These are phyloP conservation scores for Rhexocercosporidium sp. DNA, from an alignment of 2,329 filamentous ascomycete species.

Conservation along the genomic window DNA sequence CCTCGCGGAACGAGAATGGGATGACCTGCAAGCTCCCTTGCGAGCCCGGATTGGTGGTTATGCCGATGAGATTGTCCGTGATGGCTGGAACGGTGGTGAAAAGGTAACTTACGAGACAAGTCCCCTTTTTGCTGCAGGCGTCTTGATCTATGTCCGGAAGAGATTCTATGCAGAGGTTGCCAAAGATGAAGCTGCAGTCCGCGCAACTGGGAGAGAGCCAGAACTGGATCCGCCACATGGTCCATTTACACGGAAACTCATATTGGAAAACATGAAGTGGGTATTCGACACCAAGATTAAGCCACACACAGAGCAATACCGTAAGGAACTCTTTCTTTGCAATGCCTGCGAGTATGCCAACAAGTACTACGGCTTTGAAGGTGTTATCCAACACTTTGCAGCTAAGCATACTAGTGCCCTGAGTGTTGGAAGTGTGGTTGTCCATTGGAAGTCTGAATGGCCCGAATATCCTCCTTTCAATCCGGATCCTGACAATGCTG, in stretches of 20 bases:
- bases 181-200: slow-evolving; percentile 55
- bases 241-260: slow-evolving; percentile 65
- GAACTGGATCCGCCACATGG: slow-evolving; percentile 55
- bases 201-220: slow-evolving; percentile 52
- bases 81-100: slow-evolving; percentile 67
- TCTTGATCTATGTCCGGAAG: slow-evolving; percentile 69
- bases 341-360: slow-evolving; percentile 67
- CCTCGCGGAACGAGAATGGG: slow-evolving; percentile 70
- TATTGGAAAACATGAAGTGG: slow-evolving; percentile 87
- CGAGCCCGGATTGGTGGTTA: slow-evolving; percentile 67
- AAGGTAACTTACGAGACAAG: slow-evolving; percentile 67
- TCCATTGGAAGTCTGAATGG: slow-evolving; percentile 84
- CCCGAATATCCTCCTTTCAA: slow-evolving; percentile 76
- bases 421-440: slow-evolving; percentile 73
- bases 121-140: slow-evolving; percentile 72
- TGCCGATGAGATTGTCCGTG: slow-evolving; percentile 72
- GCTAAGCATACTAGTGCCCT: slow-evolving; percentile 78
- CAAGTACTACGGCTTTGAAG: slow-evolving; percentile 78
- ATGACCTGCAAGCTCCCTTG: slow-evolving; percentile 70
- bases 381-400: slow-evolving; percentile 81
- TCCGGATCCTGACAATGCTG: slow-evolving; percentile 55
- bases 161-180: slow-evolving; percentile 68
- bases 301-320: slow-evolving; percentile 66
- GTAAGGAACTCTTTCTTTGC: slow-evolving; percentile 79
- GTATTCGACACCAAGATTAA: slow-evolving; percentile 80